Evolutionary conservation across 352 stramenopile genomes (phyloP), one percentile per base, ranked within the genome.

Genomic region (Globisporangium perplexum): DNA sequence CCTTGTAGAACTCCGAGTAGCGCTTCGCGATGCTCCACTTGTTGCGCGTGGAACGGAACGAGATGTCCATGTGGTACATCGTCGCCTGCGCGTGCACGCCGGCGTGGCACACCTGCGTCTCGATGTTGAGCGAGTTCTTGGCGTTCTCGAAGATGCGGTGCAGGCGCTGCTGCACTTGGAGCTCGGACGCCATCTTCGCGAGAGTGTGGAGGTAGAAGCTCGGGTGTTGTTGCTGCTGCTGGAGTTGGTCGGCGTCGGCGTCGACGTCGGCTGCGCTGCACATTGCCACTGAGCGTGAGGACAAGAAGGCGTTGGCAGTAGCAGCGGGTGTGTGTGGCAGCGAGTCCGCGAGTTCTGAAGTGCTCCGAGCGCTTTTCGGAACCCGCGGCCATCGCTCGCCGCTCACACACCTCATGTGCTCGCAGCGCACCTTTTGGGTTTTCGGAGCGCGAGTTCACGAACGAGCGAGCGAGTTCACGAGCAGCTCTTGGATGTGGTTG

Each of bases 21-120:
- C 83, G 83, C 64, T 91, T 93, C 43, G 77, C 69, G 53, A 93
- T 91, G 59, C 68, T 90, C 83, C 83, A 93, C 62, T 90, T 92
- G 59, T 91, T 89, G 39, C 80, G 81, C 45, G 84, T 94, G 26
- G 71, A 85, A 46, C 72, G 77, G 66, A 90, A 94, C 10, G 79
- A 90, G 35, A 94, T 89, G 62, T 92, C 83, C 75, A 94, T 88
- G 53, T 86, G 81, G 63, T 94, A 94, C 61, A 92, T 79, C 33
- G 81, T 94, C 48, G 76, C 81, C n/a, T 77, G 77, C 24, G 71
- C 53, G 30, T 73, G 64, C 31, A 72, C 52, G 17, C 71, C 71
- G 6, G 64, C 65, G 23, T 76, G 65, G 43, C 69, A 74, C 62
- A 91, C 75, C 51, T 89, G 70, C n/a, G 84, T 90, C 69, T 72